These are phyloP conservation scores for Solanum hybrid DNA, from an alignment of 305 asterid species.

Conservation along the genomic window DNA sequence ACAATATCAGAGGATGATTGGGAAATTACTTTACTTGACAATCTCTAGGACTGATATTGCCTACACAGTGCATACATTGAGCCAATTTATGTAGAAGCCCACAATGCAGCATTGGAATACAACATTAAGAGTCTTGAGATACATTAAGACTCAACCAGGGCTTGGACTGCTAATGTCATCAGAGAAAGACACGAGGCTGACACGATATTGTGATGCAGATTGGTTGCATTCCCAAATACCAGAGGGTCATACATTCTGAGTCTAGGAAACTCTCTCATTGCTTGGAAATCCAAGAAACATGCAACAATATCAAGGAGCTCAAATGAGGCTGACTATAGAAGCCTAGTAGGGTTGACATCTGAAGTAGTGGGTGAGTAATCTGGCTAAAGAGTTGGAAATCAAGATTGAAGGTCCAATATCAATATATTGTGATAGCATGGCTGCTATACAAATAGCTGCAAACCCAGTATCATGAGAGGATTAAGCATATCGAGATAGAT, in stretches of 20 bases:
- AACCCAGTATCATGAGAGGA: neutral
- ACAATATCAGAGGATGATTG: neutral
- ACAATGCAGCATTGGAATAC: neutral
- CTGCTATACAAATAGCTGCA: neutral
- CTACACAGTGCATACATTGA: neutral
- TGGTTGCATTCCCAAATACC: neutral
- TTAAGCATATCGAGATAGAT: neutral
- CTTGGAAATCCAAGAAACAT: neutral
- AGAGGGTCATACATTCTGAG: neutral
- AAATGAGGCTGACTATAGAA: neutral
- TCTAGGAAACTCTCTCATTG: neutral
- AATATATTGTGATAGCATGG: neutral
- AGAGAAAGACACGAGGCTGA: neutral
- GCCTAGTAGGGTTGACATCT: neutral
- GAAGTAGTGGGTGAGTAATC: neutral
- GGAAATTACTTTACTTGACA: neutral
- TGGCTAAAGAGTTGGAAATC: neutral
- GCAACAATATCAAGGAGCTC: neutral
- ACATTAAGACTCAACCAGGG: neutral
- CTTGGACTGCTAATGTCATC: neutral
- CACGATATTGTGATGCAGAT: neutral
- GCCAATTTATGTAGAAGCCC: neutral
- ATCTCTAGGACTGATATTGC: neutral
- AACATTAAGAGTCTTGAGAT: neutral
- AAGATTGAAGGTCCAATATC: neutral